phyloP scores from a whole-genome alignment of 2,329 filamentous ascomycete genomes.

The Chaetomiaceae sp. region DNA sequence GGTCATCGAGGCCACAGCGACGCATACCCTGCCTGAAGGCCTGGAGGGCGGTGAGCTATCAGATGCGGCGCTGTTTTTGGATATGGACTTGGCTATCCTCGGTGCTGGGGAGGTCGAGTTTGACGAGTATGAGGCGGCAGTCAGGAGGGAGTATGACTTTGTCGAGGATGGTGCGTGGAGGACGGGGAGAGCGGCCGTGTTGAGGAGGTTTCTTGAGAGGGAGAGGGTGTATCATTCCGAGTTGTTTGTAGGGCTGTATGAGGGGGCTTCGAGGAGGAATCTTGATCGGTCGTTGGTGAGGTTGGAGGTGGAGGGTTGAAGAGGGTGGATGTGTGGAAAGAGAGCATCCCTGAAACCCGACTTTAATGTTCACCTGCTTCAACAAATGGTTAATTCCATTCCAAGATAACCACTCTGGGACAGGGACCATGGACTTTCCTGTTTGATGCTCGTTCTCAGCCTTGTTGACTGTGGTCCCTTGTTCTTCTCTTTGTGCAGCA shows the following conservation, averaged over 20 bases:
- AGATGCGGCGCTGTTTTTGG: constrained; percentile 19
- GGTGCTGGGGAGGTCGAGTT: constrained; percentile 20
- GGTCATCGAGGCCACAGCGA: constrained; percentile 20
- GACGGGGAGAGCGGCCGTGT: constrained; percentile 12
- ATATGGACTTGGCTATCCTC: constrained; percentile 20
- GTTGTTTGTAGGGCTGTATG: constrained; percentile 11
- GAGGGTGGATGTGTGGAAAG: too few relatives aligned
- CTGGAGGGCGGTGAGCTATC: background rate
- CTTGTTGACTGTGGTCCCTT: too few relatives aligned
- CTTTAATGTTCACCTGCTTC: too few relatives aligned
- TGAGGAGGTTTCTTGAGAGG: constrained; percentile 13
- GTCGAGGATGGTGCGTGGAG: constrained; percentile 13
- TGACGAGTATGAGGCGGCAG: constrained; percentile 30
- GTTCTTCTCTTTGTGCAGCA: too few relatives aligned
- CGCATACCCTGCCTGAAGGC: constrained; percentile 6
- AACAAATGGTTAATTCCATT: too few relatives aligned
- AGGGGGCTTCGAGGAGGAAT: constrained; percentile 13
- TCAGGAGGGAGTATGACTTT: constrained; percentile 25
- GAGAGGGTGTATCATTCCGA: constrained; percentile 11
- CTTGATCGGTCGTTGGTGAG: constrained; percentile 26
- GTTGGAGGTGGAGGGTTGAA: constrained; percentile 25
- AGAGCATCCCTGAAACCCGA: too few relatives aligned
- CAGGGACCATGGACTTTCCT: too few relatives aligned
- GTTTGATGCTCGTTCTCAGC: too few relatives aligned
- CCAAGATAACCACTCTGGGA: too few relatives aligned